These are phyloP conservation scores for Calocybe cyanea DNA, from an alignment of 768 basidiomycete genomes.

Conservation along the genomic window DNA sequence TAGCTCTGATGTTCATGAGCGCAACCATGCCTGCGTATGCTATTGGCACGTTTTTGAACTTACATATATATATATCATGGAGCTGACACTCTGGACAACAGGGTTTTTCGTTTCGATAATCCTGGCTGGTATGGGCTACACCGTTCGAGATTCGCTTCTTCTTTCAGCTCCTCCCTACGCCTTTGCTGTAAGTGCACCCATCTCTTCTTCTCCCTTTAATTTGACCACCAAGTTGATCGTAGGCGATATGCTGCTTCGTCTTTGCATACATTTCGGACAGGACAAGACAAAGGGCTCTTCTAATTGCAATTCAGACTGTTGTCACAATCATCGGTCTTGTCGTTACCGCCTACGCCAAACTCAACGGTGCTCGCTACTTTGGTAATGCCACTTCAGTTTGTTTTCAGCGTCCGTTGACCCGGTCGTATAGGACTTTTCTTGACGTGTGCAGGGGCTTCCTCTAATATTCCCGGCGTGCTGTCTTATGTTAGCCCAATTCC, in stretches of 20 bases:
- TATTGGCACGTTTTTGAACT: slow-evolving; percentile 17
- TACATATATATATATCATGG: neutral
- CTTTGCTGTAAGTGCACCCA: slow-evolving; percentile 21
- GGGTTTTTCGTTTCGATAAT: slow-evolving; percentile 33
- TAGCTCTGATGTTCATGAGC: slow-evolving; percentile 35
- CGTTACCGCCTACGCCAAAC: slow-evolving; percentile 26
- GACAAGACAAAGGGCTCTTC: slow-evolving; percentile 28
- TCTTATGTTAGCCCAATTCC: slow-evolving; percentile 29
- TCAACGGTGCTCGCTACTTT: slow-evolving; percentile 28
- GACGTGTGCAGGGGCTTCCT: slow-evolving; percentile 29
- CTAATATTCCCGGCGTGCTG: slow-evolving; percentile 32
- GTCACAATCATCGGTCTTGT: slow-evolving; percentile 30
- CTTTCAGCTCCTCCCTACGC: slow-evolving; percentile 33
- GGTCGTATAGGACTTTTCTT: slow-evolving; percentile 25
- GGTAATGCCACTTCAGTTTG: slow-evolving; percentile 12
- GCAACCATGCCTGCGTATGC: slow-evolving; percentile 35
- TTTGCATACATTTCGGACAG: slow-evolving; percentile 37
- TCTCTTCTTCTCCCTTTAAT: neutral
- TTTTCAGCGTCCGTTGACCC: neutral
- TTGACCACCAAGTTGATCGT: neutral
- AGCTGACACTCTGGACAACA: neutral
- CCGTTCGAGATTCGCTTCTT: slow-evolving; percentile 23
- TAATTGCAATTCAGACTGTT: slow-evolving; percentile 28
- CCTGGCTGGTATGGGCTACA: slow-evolving; percentile 31
- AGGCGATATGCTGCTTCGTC: slow-evolving; percentile 31